Evolutionary conservation across 768 basidiomycete genomes (phyloP).

Genomic region (Agrocybe chaxingu): DNA sequence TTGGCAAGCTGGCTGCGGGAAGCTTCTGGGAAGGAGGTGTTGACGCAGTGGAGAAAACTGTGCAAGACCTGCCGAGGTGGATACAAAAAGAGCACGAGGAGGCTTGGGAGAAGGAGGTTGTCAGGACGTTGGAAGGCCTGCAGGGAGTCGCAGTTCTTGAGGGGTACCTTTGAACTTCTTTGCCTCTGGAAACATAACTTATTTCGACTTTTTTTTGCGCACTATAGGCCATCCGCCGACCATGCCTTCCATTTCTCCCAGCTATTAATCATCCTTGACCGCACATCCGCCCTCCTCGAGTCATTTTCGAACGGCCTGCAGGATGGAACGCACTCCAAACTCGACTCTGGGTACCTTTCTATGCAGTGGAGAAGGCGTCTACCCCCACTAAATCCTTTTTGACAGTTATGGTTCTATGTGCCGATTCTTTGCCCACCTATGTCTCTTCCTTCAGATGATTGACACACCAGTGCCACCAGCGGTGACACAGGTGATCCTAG

Average conservation of each 20-base stretch:
- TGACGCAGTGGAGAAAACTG: slow-evolving; percentile 39
- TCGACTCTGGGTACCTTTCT: slow-evolving; percentile 53
- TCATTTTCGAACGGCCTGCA: slow-evolving; percentile 59
- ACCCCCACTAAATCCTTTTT: neutral
- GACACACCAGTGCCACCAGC: slow-evolving; percentile 68
- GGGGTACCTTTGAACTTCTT: slow-evolving; percentile 41
- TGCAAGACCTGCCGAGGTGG: slow-evolving; percentile 20
- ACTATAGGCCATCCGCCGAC: slow-evolving; percentile 52
- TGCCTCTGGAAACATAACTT: neutral
- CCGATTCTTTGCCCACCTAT: slow-evolving; percentile 93
- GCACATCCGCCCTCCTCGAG: slow-evolving; percentile 65
- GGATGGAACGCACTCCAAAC: slow-evolving; percentile 44
- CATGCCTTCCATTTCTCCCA: slow-evolving; percentile 84
- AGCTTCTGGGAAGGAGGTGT: slow-evolving; percentile 80
- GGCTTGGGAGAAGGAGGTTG: slow-evolving; percentile 68
- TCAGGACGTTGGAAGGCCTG: slow-evolving; percentile 52
- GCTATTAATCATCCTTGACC: slow-evolving; percentile 69
- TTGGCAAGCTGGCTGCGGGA: slow-evolving; percentile 57
- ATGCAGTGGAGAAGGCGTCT: neutral
- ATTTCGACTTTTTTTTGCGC: slow-evolving; percentile 2
- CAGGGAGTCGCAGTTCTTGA: slow-evolving; percentile 58
- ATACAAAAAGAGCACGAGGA: slow-evolving; percentile 43
- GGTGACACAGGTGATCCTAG: slow-evolving; percentile 78
- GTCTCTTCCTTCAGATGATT: slow-evolving; percentile 84
- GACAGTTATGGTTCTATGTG: slow-evolving; percentile 66